Evolutionary conservation across 805 yeast species (phyloP).

Genomic region (Myxozyma kluyveri): DNA sequence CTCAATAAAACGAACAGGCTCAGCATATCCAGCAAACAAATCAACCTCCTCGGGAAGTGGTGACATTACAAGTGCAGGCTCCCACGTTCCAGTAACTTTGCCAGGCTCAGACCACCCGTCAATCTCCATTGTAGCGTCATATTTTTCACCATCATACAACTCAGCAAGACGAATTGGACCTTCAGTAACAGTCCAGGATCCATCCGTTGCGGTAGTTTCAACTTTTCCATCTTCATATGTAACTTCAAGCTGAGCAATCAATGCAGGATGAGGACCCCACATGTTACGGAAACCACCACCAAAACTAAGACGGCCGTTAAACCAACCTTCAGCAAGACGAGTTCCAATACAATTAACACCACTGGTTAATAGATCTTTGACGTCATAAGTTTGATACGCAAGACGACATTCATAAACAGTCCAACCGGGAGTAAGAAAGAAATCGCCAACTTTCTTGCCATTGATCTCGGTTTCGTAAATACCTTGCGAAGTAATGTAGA

Average conservation of each 20-base stretch:
- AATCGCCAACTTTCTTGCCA: conserved; percentile 30
- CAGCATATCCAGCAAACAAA: conserved; percentile 22
- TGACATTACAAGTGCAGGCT: no score
- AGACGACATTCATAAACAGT: conserved; percentile 33
- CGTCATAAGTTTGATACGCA: conserved; percentile 33
- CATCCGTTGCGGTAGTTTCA: conserved; percentile 23
- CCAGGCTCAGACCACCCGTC: conserved; percentile 30
- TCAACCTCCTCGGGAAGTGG: conserved; percentile 8
- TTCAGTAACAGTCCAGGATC: conserved; percentile 26
- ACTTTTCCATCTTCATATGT: no score
- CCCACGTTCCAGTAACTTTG: no score
- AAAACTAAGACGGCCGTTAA: conserved; percentile 33
- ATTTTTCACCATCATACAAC: conserved; percentile 34
- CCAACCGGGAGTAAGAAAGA: conserved; percentile 35
- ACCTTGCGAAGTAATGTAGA: not conserved
- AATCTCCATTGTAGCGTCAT: conserved; percentile 33
- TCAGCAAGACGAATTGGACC: conserved; percentile 33
- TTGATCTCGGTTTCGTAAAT: conserved; percentile 18
- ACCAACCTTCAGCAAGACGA: conserved; percentile 36
- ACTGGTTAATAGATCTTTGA: conserved; percentile 17
- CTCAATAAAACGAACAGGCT: conserved; percentile 26
- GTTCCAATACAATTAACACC: conserved; percentile 29
- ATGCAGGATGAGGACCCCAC: conserved; percentile 31
- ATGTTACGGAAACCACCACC: conserved; percentile 33
- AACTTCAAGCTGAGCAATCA: conserved; percentile 14